Conservation (phyloP, 2,329 filamentous ascomycete species). For the Didymella segeticola region DNA sequence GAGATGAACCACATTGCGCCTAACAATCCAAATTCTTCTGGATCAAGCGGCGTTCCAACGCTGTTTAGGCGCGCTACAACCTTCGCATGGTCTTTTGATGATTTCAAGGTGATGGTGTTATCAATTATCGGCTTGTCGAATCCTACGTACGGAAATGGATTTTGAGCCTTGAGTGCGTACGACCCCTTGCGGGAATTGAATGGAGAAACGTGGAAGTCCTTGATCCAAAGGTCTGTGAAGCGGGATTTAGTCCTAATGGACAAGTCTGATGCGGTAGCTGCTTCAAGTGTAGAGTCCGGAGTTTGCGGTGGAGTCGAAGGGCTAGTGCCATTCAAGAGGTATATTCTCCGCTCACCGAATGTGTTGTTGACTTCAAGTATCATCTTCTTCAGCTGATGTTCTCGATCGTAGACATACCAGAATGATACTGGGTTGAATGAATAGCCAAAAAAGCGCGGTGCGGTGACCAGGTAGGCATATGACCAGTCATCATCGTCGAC, state of each 20-base stretch:
- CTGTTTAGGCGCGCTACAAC: slow-evolving; percentile 68
- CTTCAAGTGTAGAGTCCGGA: slow-evolving; percentile 15
- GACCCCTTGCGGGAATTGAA: slow-evolving; percentile 67
- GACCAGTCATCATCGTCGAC: slow-evolving; percentile 67
- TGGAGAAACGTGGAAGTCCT: slow-evolving; percentile 79
- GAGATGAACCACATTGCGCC: slow-evolving; percentile 58
- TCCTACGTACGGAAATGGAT: slow-evolving; percentile 50
- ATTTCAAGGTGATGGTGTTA: slow-evolving; percentile 66
- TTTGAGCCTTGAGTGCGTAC: slow-evolving; percentile 55
- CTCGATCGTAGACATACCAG: slow-evolving; percentile 74
- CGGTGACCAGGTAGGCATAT: slow-evolving; percentile 74
- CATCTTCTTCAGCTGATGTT: slow-evolving; percentile 66
- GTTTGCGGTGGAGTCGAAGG: slow-evolving; percentile 38
- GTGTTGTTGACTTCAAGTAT: slow-evolving; percentile 80
- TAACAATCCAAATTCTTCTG: slow-evolving; percentile 52
- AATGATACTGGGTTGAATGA: slow-evolving; percentile 79
- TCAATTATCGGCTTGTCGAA: slow-evolving; percentile 55
- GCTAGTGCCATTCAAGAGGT: slow-evolving; percentile 59
- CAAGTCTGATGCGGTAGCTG: slow-evolving; percentile 8
- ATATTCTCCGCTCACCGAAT: slow-evolving; percentile 74
- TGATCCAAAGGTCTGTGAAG: slow-evolving; percentile 65
- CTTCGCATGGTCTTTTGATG: slow-evolving; percentile 67
- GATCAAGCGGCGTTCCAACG: slow-evolving; percentile 58
- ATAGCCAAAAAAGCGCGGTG: slow-evolving; percentile 72
- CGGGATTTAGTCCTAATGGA: slow-evolving; percentile 22